A percentile compares a stretch with the other conserved stretches of the same genome.
These are phyloP conservation scores for Saccharomycopsis guyanensis DNA, from an alignment of 805 yeast genomes.

Conservation along the genomic window DNA sequence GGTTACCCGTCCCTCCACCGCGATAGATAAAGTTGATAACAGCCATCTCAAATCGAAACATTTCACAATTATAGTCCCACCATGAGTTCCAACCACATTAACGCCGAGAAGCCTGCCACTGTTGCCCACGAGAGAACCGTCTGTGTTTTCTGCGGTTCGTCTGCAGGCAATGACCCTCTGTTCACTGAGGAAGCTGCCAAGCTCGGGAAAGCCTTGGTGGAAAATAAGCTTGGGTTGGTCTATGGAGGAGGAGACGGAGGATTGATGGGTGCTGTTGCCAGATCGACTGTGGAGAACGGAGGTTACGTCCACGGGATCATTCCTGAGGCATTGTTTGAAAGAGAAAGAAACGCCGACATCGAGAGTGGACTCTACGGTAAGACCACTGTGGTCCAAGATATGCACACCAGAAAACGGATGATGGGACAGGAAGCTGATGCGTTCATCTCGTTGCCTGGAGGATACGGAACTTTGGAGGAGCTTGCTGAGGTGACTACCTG, in stretches of 20 bases:
- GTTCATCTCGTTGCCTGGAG: slow-evolving; percentile 87
- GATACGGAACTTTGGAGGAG: slow-evolving; percentile 86
- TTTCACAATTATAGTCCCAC: no score
- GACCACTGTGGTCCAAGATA: slow-evolving; percentile 75
- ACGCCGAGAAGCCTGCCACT: background rate
- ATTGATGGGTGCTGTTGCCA: slow-evolving; percentile 71
- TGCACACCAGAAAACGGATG: slow-evolving; percentile 82
- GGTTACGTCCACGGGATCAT: slow-evolving; percentile 81
- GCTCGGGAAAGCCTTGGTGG: slow-evolving; percentile 53
- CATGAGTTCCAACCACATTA: no score
- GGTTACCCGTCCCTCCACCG: no score
- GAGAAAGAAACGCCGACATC: slow-evolving; percentile 49
- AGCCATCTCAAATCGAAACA: no score
- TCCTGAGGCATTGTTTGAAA: slow-evolving; percentile 72
- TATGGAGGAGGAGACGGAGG: slow-evolving; percentile 78
- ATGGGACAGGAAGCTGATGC: slow-evolving; percentile 87
- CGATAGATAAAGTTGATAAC: no score
- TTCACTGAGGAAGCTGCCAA: slow-evolving; percentile 48
- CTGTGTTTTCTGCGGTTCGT: slow-evolving; percentile 85
- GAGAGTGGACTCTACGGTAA: slow-evolving; percentile 49
- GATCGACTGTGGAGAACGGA: slow-evolving; percentile 45
- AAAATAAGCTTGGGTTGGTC: slow-evolving; percentile 62
- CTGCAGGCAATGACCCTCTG: slow-evolving; percentile 50
- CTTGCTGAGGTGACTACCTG: slow-evolving; percentile 86
- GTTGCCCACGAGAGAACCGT: slow-evolving; percentile 34